Conservation (phyloP, 495 filamentous ascomycete species). For the Cudoniella acicularis region DNA sequence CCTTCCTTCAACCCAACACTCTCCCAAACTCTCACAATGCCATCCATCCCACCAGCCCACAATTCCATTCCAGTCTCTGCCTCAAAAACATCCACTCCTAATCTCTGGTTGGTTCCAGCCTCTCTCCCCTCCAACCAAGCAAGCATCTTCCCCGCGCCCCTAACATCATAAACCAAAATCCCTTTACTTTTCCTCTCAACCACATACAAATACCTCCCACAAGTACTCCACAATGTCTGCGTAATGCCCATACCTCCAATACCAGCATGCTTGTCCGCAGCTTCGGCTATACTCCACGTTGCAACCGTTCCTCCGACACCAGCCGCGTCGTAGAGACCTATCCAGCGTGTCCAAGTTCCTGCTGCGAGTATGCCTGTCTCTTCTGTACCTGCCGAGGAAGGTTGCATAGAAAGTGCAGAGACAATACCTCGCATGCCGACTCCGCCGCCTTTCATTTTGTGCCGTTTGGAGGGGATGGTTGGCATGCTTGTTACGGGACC, state of each 20-base stretch:
- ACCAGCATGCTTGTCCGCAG: constrained; percentile 27
- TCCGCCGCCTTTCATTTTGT: constrained; percentile 63
- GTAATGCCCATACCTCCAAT: constrained; percentile 67
- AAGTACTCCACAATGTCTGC: constrained; percentile 75
- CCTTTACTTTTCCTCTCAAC: constrained; percentile 77
- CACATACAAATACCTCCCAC: constrained; percentile 82
- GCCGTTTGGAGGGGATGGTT: constrained; percentile 73
- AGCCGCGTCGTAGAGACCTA: constrained; percentile 72
- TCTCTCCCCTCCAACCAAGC: constrained; percentile 67
- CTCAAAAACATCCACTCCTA: constrained; percentile 67
- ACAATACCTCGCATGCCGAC: constrained; percentile 83
- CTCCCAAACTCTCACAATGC: constrained; percentile 72
- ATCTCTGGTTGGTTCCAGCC: constrained; percentile 70
- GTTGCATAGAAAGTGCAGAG: constrained; percentile 53
- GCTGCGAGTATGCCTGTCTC: constrained; percentile 66
- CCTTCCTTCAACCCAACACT: constrained; percentile 54
- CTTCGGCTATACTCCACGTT: constrained; percentile 54
- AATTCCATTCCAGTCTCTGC: constrained; percentile 60
- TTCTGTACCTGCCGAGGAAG: constrained; percentile 23
- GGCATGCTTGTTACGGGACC: constrained; percentile 59
- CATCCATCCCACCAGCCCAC: constrained; percentile 83
- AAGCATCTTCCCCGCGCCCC: constrained; percentile 65
- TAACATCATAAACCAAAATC: constrained; percentile 78
- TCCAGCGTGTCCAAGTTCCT: constrained; percentile 71
- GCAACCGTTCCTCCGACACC: constrained; percentile 64